Base-by-base conservation (phyloP, 345 rosid species). In the Euphorbia pulcherrima region DNA sequence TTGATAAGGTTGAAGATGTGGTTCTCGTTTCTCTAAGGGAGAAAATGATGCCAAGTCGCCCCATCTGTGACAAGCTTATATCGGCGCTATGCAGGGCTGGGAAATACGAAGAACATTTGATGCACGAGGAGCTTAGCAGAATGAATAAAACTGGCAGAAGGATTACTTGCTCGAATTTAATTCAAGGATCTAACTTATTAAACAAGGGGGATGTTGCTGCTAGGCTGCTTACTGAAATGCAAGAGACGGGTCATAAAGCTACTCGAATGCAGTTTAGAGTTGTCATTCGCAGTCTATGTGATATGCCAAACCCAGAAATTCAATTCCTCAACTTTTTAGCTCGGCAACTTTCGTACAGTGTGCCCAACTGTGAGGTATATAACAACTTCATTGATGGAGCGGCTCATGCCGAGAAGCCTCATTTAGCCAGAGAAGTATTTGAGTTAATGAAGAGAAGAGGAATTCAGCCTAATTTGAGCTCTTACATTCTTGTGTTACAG, bases 371-470 rank as follows among this genome's bases (percentile, higher is more conserved):
- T 70, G 35, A 60, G 23, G 70, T 78, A 62, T 94, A 74, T 75
- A 79, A 86, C 72, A 56, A 68, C 65, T 89, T 87, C 83, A 85
- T 91, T 9, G 77, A 79, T 75, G 99, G 92, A 84, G 95, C 88
- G 65, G 97, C 91, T 70, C 69, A 70, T 74, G 87, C 90, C 54
- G 76, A 69, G 63, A 84, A 70, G 47, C 96, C 96, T 44, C 85
- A 85, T 29, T 75, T 94, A 35, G 96, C 95, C 44, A 86, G 87
- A 78, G 53, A 76, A 67, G 85, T 82, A 39, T 88, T 74, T 73
- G 87, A 89, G 74, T 75, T 83, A 80, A 91, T 94, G 87, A 77
- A 18, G 54, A 70, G 74, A 71, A 83, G 72, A 63, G 90, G 88
- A 33, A 63, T 83, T 62, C 37, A 14, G 59, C 90, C 92, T 24